Evolutionary conservation across 106 monocot species (phyloP).

Genomic region (Agapanthus africanus): DNA sequence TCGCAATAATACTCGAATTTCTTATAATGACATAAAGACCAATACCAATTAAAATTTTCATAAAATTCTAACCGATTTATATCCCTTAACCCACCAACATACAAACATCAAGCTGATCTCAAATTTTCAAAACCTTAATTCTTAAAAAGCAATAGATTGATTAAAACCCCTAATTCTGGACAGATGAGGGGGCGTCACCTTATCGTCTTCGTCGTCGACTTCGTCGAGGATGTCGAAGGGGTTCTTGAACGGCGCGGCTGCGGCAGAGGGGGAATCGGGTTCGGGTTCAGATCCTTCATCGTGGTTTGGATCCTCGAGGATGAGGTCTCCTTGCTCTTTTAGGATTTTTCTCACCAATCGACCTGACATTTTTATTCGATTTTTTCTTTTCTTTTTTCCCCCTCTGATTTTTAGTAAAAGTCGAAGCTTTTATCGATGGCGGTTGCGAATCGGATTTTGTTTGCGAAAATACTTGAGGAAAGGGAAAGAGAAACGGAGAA

Average conservation of each 20-base stretch:
- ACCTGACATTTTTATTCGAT: conserved; percentile 25
- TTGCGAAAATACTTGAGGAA: no score
- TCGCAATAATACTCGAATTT: neutral
- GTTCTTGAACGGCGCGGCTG: conserved; percentile 13
- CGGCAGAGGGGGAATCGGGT: neutral
- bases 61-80: neutral
- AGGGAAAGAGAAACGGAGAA: no score
- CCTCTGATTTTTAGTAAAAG: no score
- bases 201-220: conserved; percentile 3
- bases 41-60: neutral
- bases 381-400: no score
- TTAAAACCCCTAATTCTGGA: neutral
- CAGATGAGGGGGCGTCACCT: neutral
- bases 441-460: no score
- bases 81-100: neutral
- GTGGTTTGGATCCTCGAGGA: neutral
- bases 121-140: neutral
- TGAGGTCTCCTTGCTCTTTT: conserved; percentile 6
- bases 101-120: neutral
- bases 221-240: conserved; percentile 23
- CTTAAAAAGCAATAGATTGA: neutral
- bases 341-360: conserved; percentile 25
- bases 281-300: conserved; percentile 4
- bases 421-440: no score
- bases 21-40: neutral